phyloP scores from a whole-genome alignment of 805 yeast species.

The Candida nonsorbophila region DNA sequence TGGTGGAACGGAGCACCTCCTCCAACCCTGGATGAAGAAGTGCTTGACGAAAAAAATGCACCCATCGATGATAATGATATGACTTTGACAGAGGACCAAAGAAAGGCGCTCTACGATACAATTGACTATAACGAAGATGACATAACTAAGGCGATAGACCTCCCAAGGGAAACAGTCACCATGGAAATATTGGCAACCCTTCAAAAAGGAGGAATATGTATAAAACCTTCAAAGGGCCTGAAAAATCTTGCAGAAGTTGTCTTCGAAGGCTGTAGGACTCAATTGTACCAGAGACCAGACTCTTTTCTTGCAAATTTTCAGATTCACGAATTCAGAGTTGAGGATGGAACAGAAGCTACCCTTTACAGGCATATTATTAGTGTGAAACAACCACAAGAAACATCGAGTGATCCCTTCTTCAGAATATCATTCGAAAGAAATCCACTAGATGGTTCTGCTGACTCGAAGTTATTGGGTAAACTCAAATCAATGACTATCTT shows the following conservation, averaged over 20 bases:
- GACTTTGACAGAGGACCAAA: slow-evolving; percentile 73
- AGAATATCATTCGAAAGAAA: slow-evolving; percentile 77
- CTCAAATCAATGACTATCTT: slow-evolving; percentile 84
- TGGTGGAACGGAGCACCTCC: slow-evolving; percentile 52
- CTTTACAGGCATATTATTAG: slow-evolving; percentile 85
- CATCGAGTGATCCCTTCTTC: slow-evolving; percentile 66
- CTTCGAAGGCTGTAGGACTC: slow-evolving; percentile 77
- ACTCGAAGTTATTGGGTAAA: slow-evolving; percentile 67
- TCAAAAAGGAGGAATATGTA: slow-evolving; percentile 70
- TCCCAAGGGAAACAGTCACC: slow-evolving; percentile 72
- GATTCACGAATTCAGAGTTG: slow-evolving; percentile 75
- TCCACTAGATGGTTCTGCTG: slow-evolving; percentile 82
- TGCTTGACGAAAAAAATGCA: slow-evolving; percentile 3
- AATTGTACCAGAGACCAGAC: slow-evolving; percentile 70
- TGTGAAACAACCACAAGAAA: slow-evolving; percentile 56
- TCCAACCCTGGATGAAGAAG: slow-evolving; percentile 5
- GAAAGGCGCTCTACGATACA: slow-evolving; percentile 85
- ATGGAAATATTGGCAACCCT: slow-evolving; percentile 63
- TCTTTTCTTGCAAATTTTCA: slow-evolving; percentile 70
- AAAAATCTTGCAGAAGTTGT: slow-evolving; percentile 66
- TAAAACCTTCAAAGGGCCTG: slow-evolving; percentile 38
- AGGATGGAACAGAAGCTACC: slow-evolving; percentile 77
- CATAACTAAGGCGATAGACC: slow-evolving; percentile 47
- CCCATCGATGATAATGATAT: slow-evolving; percentile 26
- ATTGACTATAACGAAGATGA: slow-evolving; percentile 75